phyloP scores from a whole-genome alignment of 257 asterid species.

The Petunia axillaris region DNA sequence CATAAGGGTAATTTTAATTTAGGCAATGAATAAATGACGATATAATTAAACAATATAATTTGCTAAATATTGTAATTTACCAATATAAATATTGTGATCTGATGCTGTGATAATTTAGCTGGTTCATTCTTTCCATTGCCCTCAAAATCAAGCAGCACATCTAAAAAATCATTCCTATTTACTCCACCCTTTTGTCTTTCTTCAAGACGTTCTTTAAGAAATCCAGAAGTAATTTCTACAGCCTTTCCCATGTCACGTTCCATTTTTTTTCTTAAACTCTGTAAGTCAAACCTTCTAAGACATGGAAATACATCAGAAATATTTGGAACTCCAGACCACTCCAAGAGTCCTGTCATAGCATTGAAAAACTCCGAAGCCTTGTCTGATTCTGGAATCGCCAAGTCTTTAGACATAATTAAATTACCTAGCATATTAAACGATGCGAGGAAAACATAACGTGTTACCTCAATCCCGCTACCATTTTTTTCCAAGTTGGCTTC shows the following conservation, averaged over 20 bases:
- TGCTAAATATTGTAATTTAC: neutral
- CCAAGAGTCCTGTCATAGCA: slow-evolving; percentile 55
- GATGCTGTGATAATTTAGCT: slow-evolving; percentile 24
- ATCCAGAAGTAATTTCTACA: slow-evolving; percentile 40
- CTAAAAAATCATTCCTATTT: slow-evolving; percentile 26
- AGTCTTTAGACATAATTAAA: slow-evolving; percentile 53
- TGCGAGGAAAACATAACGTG: slow-evolving; percentile 56
- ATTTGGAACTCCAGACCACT: slow-evolving; percentile 63
- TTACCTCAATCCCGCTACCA: slow-evolving; percentile 38
- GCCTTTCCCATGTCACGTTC: slow-evolving; percentile 48
- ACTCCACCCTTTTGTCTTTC: slow-evolving; percentile 29
- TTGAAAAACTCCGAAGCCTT: slow-evolving; percentile 53
- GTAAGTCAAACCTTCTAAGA: slow-evolving; percentile 55
- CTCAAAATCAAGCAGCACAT: slow-evolving; percentile 25
- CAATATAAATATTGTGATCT: slow-evolving; percentile 22
- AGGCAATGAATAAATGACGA: no score
- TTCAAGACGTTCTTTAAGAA: slow-evolving; percentile 42
- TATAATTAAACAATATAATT: no score
- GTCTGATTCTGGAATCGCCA: slow-evolving; percentile 46
- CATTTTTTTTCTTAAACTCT: slow-evolving; percentile 50
- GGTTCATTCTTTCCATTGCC: slow-evolving; percentile 33
- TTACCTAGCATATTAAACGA: slow-evolving; percentile 66
- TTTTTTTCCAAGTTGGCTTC: slow-evolving; percentile 13
- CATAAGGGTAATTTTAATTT: no score
- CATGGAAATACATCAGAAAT: slow-evolving; percentile 56